Percentiles rank a stretch among this genome's conserved stretches.
Evolutionary conservation across 2,329 filamentous ascomycete genomes (phyloP).

Genomic region (Scedosporium dehoogii): DNA sequence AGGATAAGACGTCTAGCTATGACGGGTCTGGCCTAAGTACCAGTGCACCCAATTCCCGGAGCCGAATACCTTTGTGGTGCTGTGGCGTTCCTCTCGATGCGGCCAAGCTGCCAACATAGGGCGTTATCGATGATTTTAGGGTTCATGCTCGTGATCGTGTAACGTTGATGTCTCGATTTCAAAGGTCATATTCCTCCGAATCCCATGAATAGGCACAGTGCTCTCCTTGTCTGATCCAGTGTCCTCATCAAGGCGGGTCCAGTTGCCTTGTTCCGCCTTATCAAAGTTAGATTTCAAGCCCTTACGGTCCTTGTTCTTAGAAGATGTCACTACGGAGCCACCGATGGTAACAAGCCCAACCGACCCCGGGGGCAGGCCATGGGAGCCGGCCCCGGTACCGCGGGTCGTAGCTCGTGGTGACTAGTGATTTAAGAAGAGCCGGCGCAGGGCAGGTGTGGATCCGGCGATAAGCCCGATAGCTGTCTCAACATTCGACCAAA

Average conservation of each 20-base stretch:
- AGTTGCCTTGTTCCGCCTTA: slow-evolving; percentile 8
- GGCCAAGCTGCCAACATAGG: background rate
- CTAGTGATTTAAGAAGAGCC: slow-evolving; percentile 9
- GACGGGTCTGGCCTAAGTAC: too few species aligned
- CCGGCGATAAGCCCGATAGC: slow-evolving; percentile 14
- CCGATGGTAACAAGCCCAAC: slow-evolving; percentile 10
- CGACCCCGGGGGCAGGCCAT: background rate
- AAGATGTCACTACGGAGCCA: slow-evolving; percentile 7
- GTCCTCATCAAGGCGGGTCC: slow-evolving; percentile 12
- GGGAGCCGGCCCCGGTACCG: slow-evolving; percentile 4
- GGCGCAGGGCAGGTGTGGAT: slow-evolving; percentile 12
- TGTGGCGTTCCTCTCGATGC: background rate
- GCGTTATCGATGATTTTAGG: background rate
- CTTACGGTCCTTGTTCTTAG: slow-evolving; percentile 9
- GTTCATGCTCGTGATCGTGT: background rate
- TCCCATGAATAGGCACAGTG: slow-evolving; percentile 10
- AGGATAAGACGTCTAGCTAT: too few species aligned
- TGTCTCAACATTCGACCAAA: slow-evolving; percentile 15
- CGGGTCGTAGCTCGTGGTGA: background rate
- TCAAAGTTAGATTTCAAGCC: slow-evolving; percentile 8
- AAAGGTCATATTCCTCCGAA: slow-evolving; percentile 9
- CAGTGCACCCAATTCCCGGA: background rate
- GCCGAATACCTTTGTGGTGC: background rate
- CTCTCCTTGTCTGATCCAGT: slow-evolving; percentile 10
- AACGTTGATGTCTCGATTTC: slow-evolving; percentile 4